Evolutionary conservation across 306 rosid species (phyloP).

Genomic region (Medicago lupulina): DNA sequence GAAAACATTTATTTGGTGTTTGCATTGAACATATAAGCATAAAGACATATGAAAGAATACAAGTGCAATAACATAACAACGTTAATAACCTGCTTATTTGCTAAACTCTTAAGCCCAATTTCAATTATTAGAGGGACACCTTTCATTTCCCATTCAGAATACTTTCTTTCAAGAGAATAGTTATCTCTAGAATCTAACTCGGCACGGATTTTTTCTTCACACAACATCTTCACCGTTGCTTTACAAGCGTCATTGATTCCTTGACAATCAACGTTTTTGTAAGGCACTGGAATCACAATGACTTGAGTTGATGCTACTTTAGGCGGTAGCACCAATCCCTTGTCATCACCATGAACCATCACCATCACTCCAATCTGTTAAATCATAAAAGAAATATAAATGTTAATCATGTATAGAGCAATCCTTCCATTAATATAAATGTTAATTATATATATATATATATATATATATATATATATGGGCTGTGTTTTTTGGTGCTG

Average conservation of each 20-base stretch:
- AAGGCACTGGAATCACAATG: slow-evolving; percentile 84
- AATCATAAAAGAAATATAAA: slow-evolving; percentile 14
- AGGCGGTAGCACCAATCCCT: slow-evolving; percentile 93
- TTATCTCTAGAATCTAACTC: slow-evolving; percentile 82
- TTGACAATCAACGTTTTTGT: slow-evolving; percentile 75
- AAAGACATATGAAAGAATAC: slow-evolving; percentile 20
- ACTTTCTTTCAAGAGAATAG: slow-evolving; percentile 92
- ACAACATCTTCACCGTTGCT: slow-evolving; percentile 60
- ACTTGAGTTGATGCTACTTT: slow-evolving; percentile 89
- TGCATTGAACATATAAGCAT: background rate
- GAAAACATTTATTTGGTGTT: slow-evolving; percentile 20
- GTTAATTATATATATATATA: too few relatives aligned
- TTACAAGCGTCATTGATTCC: slow-evolving; percentile 70
- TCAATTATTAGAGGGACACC: slow-evolving; percentile 97
- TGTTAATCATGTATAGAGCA: background rate
- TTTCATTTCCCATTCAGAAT: slow-evolving; percentile 94
- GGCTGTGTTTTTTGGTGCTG: too few relatives aligned
- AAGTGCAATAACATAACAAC: background rate
- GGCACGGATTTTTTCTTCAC: slow-evolving; percentile 73
- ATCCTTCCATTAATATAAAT: background rate
- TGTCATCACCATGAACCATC: slow-evolving; percentile 98
- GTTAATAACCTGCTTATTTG: slow-evolving; percentile 69
- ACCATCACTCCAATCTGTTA: slow-evolving; percentile 89
- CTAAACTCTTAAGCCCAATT: slow-evolving; percentile 86
- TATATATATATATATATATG: too few relatives aligned